Evolutionary conservation across 2,329 filamentous ascomycete species (phyloP).

Genomic region (Fusarium agapanthi): DNA sequence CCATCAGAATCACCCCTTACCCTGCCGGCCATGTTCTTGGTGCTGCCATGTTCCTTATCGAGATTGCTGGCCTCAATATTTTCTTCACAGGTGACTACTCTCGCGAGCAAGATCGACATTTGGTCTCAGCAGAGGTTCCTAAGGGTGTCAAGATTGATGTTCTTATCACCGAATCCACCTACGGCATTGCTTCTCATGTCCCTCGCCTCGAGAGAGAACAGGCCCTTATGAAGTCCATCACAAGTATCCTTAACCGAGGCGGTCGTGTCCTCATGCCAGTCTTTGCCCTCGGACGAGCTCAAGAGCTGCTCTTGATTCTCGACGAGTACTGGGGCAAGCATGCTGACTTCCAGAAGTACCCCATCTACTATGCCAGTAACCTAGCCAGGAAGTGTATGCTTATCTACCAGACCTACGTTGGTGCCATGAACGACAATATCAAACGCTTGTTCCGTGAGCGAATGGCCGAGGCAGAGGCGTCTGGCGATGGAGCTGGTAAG

Average conservation of each 20-base stretch:
- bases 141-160: conserved; percentile 92
- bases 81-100: conserved; percentile 99
- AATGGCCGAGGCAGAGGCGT: conserved; percentile 88
- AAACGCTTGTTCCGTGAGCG: conserved; percentile 92
- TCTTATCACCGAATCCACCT: conserved; percentile 96
- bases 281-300: conserved; percentile 91
- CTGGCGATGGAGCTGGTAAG: conserved; percentile 76
- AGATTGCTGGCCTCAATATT: conserved; percentile 95
- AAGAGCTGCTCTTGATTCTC: conserved; percentile 91
- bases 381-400: conserved; percentile 97
- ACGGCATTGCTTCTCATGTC: conserved; percentile 93
- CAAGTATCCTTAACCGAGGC: conserved; percentile 87
- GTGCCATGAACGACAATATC: conserved; percentile 99
- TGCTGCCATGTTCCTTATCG: conserved; percentile 97
- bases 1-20: conserved; percentile 95
- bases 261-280: conserved; percentile 94
- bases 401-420: conserved; percentile 97
- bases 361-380: conserved; percentile 98
- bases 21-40: conserved; percentile 98
- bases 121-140: conserved; percentile 92
- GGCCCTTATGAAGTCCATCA: conserved; percentile 94
- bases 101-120: conserved; percentile 91
- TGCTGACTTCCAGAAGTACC: conserved; percentile 84
- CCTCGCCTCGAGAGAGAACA: conserved; percentile 91
- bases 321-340: conserved; percentile 98